Evolutionary conservation across 495 filamentous ascomycete species (phyloP).

Genomic region (Aspergillus steynii): DNA sequence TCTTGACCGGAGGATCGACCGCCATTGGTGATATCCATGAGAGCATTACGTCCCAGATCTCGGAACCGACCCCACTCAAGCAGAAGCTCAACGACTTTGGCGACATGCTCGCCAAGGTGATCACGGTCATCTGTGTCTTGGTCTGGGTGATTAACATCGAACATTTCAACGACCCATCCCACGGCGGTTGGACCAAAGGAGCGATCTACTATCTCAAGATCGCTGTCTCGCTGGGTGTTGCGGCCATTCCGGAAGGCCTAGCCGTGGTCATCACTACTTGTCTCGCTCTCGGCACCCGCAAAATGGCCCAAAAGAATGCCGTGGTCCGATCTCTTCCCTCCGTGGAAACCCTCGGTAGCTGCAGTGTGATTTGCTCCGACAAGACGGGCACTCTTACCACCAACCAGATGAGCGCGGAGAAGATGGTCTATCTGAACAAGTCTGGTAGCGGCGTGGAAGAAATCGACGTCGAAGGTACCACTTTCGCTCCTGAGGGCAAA

Average conservation of each 20-base stretch:
- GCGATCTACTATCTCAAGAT: slow-evolving; percentile 99
- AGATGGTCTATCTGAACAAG: slow-evolving; percentile 78
- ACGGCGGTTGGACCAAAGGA: slow-evolving; percentile 94
- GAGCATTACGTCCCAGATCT: slow-evolving; percentile 97
- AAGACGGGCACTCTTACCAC: slow-evolving; percentile 99
- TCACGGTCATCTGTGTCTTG: slow-evolving; percentile 91
- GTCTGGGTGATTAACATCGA: slow-evolving; percentile 99
- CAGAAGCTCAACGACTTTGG: slow-evolving; percentile 99
- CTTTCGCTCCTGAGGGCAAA: slow-evolving; percentile 81
- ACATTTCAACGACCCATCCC: slow-evolving; percentile 92
- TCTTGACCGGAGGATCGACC: slow-evolving; percentile 84
- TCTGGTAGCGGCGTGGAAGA: slow-evolving; percentile 78
- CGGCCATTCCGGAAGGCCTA: slow-evolving; percentile 95
- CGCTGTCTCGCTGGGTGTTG: slow-evolving; percentile 96
- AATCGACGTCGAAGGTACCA: slow-evolving; percentile 89
- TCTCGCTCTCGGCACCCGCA: slow-evolving; percentile 89
- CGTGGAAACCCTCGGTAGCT: slow-evolving; percentile 97
- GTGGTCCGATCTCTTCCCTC: slow-evolving; percentile 95
- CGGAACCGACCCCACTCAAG: slow-evolving; percentile 94
- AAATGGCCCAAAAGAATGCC: slow-evolving; percentile 98
- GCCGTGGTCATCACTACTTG: slow-evolving; percentile 98
- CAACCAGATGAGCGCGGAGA: slow-evolving; percentile 99
- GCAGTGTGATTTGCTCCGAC: slow-evolving; percentile 99
- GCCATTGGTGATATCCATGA: slow-evolving; percentile 99
- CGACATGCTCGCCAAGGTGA: slow-evolving; percentile 95